phyloP scores from a whole-genome alignment of 495 filamentous ascomycete species.

The Penicillium cataractarum region DNA sequence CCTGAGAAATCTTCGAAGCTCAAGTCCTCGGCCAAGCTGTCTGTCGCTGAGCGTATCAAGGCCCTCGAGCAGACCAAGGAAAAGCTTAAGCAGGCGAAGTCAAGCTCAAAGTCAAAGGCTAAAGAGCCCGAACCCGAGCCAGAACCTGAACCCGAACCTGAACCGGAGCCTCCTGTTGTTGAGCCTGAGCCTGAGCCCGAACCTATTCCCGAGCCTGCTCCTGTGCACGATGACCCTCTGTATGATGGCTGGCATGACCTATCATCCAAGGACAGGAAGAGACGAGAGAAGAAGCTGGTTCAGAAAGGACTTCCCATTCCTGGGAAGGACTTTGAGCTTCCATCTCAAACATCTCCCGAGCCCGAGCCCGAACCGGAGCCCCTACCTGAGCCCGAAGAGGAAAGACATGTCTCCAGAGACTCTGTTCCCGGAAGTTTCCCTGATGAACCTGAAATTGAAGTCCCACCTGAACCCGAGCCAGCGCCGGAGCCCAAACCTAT shows the following conservation, averaged over 20 bases:
- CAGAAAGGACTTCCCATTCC: slow-evolving; percentile 44
- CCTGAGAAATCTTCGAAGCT: slow-evolving; percentile 42
- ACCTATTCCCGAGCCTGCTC: slow-evolving; percentile 29
- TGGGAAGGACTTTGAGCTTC: slow-evolving; percentile 39
- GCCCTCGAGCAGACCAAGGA: slow-evolving; percentile 50
- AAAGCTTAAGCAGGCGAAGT: slow-evolving; percentile 40
- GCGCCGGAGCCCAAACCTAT: slow-evolving; percentile 33
- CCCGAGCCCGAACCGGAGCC: slow-evolving; percentile 30
- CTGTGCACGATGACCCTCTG: slow-evolving; percentile 40
- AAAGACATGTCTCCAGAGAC: slow-evolving; percentile 32
- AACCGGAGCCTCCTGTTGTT: slow-evolving; percentile 28
- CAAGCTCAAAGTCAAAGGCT: slow-evolving; percentile 32
- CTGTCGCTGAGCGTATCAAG: slow-evolving; percentile 53
- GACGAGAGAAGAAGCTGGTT: slow-evolving; percentile 40
- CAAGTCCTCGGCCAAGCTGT: slow-evolving; percentile 45
- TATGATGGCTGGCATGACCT: slow-evolving; percentile 43
- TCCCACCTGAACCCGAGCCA: slow-evolving; percentile 31
- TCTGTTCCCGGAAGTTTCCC: slow-evolving; percentile 42
- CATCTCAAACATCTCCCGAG: slow-evolving; percentile 11
- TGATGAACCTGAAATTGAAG: slow-evolving; percentile 17
- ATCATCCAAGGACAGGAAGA: slow-evolving; percentile 44
- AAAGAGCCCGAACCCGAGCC: slow-evolving; percentile 22
- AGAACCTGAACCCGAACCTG: slow-evolving; percentile 24
- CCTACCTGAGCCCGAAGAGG: slow-evolving; percentile 15
- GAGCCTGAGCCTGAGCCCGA: slow-evolving; percentile 35